Base-by-base conservation (phyloP, 345 rosid species). In the Mangifera indica region DNA sequence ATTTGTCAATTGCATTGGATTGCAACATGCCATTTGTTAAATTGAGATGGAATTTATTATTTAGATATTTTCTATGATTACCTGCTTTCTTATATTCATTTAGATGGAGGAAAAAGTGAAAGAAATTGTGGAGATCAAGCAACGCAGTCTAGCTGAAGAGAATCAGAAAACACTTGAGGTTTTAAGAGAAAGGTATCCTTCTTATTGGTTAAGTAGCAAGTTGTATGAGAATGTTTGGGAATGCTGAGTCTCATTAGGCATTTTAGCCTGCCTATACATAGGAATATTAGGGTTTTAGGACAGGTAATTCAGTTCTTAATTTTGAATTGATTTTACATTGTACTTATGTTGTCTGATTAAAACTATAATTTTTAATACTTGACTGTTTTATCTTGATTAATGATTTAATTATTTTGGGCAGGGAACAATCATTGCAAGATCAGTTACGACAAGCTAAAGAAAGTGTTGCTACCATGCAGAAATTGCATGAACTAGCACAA, bases 51-150 rank as follows among this genome's bases (percentile, higher is more conserved):
- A 61, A 26, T 61, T 51, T 15, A 17, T 56, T 60, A 7, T 1
- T 29, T 10, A 20, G 66, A 63, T 49, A 29, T 52, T 40, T 54
- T 51, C 42, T 63, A 56, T 70, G 45, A 26, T 51, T 49, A 69
- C 26, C 59, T 65, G 26, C 17, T 54, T 56, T 68, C 7, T 58
- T 45, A 20, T 20, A 68, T 76, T 59, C 49, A 68, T 72, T 72
- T 79, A 95, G 99, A 95, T 89, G 98, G 99, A 95, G 86, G 99
- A 95, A 84, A 95, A 95, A 77, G 93, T 95, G 65, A 95, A 91
- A 83, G 99, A 95, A 83, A 86, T 92, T 72, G 98, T 95, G 82
- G 99, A 95, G 87, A 91, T 95, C 69, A 95, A 91, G 87, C 97
- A 95, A 76, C 91, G 92, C 21, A 88, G 90, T 84, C 81, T 95